Evolutionary conservation across 176 grass and related monocot species (phyloP).

Genomic region (Aegilops sharonensis): DNA sequence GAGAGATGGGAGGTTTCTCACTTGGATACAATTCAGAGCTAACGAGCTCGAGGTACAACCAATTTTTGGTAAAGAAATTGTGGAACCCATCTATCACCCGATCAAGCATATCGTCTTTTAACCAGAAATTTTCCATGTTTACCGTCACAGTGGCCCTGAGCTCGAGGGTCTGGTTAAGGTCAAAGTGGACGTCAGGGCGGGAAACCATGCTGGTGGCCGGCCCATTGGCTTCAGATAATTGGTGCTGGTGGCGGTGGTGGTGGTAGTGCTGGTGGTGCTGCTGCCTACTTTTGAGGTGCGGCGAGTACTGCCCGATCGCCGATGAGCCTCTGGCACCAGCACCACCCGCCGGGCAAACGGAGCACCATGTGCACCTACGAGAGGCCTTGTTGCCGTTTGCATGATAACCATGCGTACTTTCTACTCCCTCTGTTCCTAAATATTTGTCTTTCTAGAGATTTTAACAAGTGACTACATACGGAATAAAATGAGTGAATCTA

Average conservation of each 20-base stretch:
- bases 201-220: background rate
- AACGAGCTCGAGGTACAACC: constrained; percentile 40
- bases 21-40: constrained; percentile 51
- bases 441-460: too few species aligned
- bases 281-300: background rate
- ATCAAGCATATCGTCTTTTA: too few species aligned
- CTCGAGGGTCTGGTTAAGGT: background rate
- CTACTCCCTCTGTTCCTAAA: too few species aligned
- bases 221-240: background rate
- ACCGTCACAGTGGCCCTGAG: constrained; percentile 45
- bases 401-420: background rate
- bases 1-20: background rate
- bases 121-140: constrained; percentile 4
- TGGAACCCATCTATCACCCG: background rate
- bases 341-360: too few species aligned
- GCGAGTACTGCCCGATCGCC: background rate
- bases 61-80: background rate
- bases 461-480: too few species aligned
- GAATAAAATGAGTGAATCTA: too few species aligned
- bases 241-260: too few species aligned
- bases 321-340: background rate
- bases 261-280: background rate
- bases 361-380: background rate
- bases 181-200: too few species aligned
- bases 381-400: background rate